Conservation (phyloP, 768 basidiomycete genomes). For the Suillus subalutaceus region DNA sequence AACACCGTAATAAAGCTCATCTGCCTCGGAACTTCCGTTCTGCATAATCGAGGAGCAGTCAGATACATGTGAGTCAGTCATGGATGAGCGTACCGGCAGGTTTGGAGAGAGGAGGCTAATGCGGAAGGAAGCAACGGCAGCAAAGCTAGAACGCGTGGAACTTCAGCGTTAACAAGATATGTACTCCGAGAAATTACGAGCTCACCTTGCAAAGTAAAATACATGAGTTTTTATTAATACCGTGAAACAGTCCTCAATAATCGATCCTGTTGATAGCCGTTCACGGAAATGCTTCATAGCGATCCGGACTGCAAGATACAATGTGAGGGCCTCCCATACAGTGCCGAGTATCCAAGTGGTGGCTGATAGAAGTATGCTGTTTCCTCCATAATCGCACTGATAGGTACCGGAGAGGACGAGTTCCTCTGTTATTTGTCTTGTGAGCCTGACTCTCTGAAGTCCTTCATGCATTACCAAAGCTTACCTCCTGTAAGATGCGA, state of each 20-base stretch:
- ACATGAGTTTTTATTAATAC: background rate
- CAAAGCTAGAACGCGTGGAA: background rate
- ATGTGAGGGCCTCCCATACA: background rate
- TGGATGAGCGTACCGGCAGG: background rate
- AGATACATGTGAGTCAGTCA: background rate
- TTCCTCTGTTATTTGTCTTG: background rate
- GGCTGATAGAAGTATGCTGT: background rate
- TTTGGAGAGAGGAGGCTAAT: background rate
- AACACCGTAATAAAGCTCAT: background rate
- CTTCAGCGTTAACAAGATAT: background rate
- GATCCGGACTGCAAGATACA: background rate
- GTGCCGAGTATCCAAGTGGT: background rate
- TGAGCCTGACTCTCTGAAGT: background rate
- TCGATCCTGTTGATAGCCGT: background rate
- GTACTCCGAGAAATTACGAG: background rate
- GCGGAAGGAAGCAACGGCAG: background rate
- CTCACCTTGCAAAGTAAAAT: constrained; percentile 1
- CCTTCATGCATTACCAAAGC: background rate
- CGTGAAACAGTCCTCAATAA: background rate
- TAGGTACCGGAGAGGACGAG: background rate
- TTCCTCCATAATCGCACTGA: background rate
- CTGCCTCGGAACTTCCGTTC: background rate
- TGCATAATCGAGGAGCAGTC: background rate
- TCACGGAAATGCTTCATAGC: constrained; percentile 2
- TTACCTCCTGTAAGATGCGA: background rate